Base-by-base conservation (phyloP, 352 stramenopile genomes). In the Globisporangium solare region DNA sequence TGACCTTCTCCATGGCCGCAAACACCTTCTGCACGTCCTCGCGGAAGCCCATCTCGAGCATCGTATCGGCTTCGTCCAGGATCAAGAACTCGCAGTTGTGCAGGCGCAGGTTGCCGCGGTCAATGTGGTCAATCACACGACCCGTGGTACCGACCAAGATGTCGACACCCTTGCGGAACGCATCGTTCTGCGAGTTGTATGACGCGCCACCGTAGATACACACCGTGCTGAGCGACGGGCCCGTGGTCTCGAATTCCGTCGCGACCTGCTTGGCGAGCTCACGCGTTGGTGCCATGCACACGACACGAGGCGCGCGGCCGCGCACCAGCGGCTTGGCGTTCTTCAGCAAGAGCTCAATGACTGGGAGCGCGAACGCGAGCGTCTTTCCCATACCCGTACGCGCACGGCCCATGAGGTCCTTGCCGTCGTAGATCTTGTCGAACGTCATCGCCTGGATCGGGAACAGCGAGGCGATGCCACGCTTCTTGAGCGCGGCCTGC, bases 331-430 rank as follows among this genome's bases (percentile, higher is more conserved):
- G 87, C 47, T 84, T 79, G 39, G 77, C 87, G 57, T 96, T 87
- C 48, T 85, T 85, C 6, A 97, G 61, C 48, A 99, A 64, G 43
- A 94, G 70, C 62, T 98, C 90, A 42, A 99, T 83, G 17, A 98
- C 76, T 4, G 97, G 97, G 40, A 99, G 78, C 8, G 94, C 96
- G 74, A 99, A 99, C 37, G 97, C 97, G 12, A 99, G 77, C 18
- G 97, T 99, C 83, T 99, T 99, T 53, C 97, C 97, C 64, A 98
- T 99, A 60, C 97, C 97, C 3, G 97, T 99, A 24, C 94, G 90
- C 10, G 93, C 96, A 51, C 96, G 88, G 15, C 97, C 97, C 71
- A 99, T 98, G 18, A 99, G 76, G 76, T 99, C 96, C 46, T 97
- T 92, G 21, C 97, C 94, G 50, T 89, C 85, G 32, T 97, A 66